phyloP scores from a whole-genome alignment of 805 yeast species.

The Kuraishia cidri region DNA sequence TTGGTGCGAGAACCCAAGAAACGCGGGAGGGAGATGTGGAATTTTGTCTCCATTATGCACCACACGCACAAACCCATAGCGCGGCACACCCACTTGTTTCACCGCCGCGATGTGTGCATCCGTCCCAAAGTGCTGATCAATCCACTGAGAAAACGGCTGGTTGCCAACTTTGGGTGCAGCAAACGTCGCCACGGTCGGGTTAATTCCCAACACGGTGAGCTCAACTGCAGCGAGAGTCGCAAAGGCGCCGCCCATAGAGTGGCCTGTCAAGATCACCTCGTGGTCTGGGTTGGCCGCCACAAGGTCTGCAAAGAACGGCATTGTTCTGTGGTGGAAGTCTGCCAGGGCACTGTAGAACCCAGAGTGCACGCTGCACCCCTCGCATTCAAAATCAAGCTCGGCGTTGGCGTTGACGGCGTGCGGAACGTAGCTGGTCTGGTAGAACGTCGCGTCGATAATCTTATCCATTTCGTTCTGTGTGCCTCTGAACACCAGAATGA shows the following conservation, averaged over 20 bases:
- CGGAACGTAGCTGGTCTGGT: conserved; percentile 41
- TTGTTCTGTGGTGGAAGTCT: conserved; percentile 27
- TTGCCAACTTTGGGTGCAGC: conserved; percentile 67
- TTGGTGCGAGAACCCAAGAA: too few species aligned
- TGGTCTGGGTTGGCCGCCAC: conserved; percentile 34
- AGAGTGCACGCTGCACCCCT: conserved; percentile 48
- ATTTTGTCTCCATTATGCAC: conserved; percentile 50
- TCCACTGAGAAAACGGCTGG: conserved; percentile 34
- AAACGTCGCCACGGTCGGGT: conserved; percentile 47
- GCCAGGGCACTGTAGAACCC: conserved; percentile 49
- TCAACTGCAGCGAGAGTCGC: conserved; percentile 59
- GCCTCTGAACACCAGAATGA: conserved; percentile 54
- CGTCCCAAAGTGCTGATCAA: conserved; percentile 39
- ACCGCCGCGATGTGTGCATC: conserved; percentile 16
- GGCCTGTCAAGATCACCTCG: conserved; percentile 52
- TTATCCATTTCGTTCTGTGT: conserved; percentile 54
- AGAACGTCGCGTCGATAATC: conserved; percentile 44
- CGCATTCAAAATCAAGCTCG: conserved; percentile 33
- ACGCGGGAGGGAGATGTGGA: conserved; percentile 57
- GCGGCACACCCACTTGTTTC: conserved; percentile 14
- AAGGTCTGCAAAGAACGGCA: conserved; percentile 24
- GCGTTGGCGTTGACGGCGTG: too few species aligned
- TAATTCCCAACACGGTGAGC: conserved; percentile 39
- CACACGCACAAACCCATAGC: conserved; percentile 41
- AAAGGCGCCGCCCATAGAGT: conserved; percentile 71